Conservation (phyloP, 257 asterid genomes). For the Forsythia viridissima region DNA sequence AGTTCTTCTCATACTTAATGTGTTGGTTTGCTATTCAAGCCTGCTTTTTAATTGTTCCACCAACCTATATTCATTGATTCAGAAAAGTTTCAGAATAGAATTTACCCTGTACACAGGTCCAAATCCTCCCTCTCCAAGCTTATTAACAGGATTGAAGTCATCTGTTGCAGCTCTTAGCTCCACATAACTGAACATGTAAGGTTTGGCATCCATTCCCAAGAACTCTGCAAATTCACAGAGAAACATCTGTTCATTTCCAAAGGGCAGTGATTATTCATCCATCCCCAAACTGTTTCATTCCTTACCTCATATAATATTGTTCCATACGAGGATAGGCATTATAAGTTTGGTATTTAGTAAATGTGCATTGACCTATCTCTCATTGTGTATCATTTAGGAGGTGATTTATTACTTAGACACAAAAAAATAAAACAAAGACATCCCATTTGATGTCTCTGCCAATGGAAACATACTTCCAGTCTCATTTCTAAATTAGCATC, state of each 20-base stretch:
- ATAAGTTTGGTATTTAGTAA: neutral
- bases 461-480: no score
- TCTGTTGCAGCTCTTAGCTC: constrained; percentile 47
- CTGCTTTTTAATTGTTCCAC: neutral
- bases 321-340: neutral
- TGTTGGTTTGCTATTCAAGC: neutral
- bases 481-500: no score
- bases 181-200: constrained; percentile 48
- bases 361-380: neutral
- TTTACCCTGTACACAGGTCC: constrained; percentile 58
- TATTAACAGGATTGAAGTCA: constrained; percentile 45
- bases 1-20: neutral
- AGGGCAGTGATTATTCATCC: neutral
- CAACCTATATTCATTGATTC: neutral
- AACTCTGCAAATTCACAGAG: constrained; percentile 36
- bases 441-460: no score
- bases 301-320: neutral
- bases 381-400: neutral
- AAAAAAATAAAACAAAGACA: no score
- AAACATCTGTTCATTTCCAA: neutral
- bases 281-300: neutral
- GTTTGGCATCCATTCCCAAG: constrained; percentile 47
- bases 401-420: neutral
- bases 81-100: neutral
- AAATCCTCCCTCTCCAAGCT: constrained; percentile 64